phyloP scores from a whole-genome alignment of 75 land plant species.

The Picea sitchensis region DNA sequence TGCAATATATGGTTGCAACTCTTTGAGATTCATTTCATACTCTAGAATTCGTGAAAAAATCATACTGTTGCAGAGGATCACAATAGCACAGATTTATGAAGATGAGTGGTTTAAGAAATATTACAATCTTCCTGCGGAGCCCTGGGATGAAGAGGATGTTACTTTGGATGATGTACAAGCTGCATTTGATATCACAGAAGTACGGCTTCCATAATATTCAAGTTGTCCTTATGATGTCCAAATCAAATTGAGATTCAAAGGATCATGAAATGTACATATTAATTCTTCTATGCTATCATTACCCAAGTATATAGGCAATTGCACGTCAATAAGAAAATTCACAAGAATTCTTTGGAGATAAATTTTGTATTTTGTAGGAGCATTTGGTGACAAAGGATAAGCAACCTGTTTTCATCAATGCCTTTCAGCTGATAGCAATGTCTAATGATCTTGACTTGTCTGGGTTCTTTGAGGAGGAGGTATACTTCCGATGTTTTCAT shows the following conservation, averaged over 20 bases:
- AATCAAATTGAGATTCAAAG: not conserved
- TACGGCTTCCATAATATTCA: slow-evolving; percentile 5
- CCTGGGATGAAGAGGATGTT: slow-evolving; percentile 30
- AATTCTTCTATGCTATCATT: not conserved
- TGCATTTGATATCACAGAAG: slow-evolving; percentile 26
- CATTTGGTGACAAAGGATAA: slow-evolving; percentile 5
- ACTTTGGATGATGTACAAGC: slow-evolving; percentile 34
- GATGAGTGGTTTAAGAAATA: slow-evolving; percentile 65
- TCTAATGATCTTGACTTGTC: slow-evolving; percentile 67
- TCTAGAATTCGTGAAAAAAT: not conserved
- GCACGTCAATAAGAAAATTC: not conserved
- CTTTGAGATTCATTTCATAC: not conserved
- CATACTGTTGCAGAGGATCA: slow-evolving; percentile 39
- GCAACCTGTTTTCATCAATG: slow-evolving; percentile 49
- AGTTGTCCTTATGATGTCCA: not conserved
- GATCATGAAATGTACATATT: not conserved
- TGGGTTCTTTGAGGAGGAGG: slow-evolving; percentile 56
- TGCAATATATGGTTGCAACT: not conserved
- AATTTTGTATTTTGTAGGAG: slow-evolving; percentile 7
- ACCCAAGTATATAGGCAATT: not conserved
- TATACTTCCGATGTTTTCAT: not conserved
- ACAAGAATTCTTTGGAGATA: not conserved
- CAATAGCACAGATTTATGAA: slow-evolving; percentile 48
- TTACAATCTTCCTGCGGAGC: slow-evolving; percentile 31
- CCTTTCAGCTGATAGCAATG: slow-evolving; percentile 67